phyloP scores from a whole-genome alignment of 352 stramenopile species.

The Phytophthora sojae region DNA sequence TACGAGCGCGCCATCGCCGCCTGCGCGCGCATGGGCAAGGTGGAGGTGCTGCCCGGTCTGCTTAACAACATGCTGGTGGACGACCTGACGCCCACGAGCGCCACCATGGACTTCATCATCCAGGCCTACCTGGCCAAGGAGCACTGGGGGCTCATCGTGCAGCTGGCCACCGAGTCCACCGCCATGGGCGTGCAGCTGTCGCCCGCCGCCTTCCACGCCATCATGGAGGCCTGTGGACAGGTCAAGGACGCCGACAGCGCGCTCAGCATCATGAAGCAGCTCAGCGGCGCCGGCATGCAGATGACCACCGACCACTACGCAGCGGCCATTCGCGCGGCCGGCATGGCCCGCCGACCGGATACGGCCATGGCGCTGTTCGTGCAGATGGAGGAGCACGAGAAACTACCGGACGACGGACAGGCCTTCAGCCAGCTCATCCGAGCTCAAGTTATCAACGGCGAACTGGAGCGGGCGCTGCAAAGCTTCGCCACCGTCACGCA shows the following conservation, averaged over 20 bases:
- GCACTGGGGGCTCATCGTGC: slow-evolving; percentile 67
- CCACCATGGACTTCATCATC: slow-evolving; percentile 83
- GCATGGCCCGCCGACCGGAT: slow-evolving; percentile 66
- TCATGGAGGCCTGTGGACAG: slow-evolving; percentile 79
- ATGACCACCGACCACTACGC: slow-evolving; percentile 56
- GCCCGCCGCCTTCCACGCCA: slow-evolving; percentile 73
- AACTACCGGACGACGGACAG: slow-evolving; percentile 50
- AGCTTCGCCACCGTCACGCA: slow-evolving; percentile 70
- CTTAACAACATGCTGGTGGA: slow-evolving; percentile 85
- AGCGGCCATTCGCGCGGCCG: slow-evolving; percentile 69
- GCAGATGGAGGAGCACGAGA: slow-evolving; percentile 66
- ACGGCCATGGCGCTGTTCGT: slow-evolving; percentile 63
- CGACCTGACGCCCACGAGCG: slow-evolving; percentile 61
- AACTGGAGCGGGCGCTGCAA: slow-evolving; percentile 76
- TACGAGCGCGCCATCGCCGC: slow-evolving; percentile 84
- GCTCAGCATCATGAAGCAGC: slow-evolving; percentile 58
- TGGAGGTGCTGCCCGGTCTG: slow-evolving; percentile 76
- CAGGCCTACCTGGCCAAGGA: slow-evolving; percentile 80
- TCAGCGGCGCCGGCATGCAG: slow-evolving; percentile 35
- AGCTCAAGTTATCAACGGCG: slow-evolving; percentile 73
- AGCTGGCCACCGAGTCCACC: slow-evolving; percentile 52
- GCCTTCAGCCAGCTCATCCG: slow-evolving; percentile 82
- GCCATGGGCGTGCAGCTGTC: slow-evolving; percentile 62
- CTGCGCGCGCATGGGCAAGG: slow-evolving; percentile 82
- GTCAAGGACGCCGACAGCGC: slow-evolving; percentile 55